A percentile compares a stretch with the other conserved stretches of the same genome.
Conservation (phyloP, 768 basidiomycete genomes). For the Pleurotus citrinopileatus region DNA sequence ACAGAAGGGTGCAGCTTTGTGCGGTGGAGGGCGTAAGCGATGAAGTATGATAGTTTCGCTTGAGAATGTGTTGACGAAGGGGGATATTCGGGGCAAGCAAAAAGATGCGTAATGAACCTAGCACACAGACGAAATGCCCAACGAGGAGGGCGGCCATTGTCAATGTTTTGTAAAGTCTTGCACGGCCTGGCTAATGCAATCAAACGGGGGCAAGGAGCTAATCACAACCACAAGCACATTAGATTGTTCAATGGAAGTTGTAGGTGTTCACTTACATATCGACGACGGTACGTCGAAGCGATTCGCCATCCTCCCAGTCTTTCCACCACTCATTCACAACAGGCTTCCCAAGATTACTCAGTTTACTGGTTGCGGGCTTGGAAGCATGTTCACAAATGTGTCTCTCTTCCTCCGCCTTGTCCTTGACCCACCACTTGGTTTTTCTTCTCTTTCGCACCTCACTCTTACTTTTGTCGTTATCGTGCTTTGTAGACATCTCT, state of each 20-base stretch:
- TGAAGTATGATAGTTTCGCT: no score
- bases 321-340: slow-evolving; percentile 57
- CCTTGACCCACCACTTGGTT: slow-evolving; percentile 18
- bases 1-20: no score
- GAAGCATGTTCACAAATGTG: neutral
- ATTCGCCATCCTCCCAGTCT: slow-evolving; percentile 66
- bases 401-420: slow-evolving; percentile 19
- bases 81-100: no score
- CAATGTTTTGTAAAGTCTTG: slow-evolving; percentile 49
- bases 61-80: no score
- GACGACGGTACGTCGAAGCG: slow-evolving; percentile 39
- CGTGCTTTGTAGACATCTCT: slow-evolving; percentile 47
- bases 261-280: slow-evolving; percentile 43
- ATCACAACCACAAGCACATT: slow-evolving; percentile 7
- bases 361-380: neutral
- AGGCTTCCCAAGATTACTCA: neutral
- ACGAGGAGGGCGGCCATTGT: slow-evolving; percentile 31
- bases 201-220: slow-evolving; percentile 43
- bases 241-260: neutral
- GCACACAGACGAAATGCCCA: no score
- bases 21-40: no score
- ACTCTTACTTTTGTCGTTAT: slow-evolving; percentile 54
- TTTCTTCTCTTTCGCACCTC: slow-evolving; percentile 50
- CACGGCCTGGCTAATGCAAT: slow-evolving; percentile 59
- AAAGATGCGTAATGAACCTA: no score